A percentile compares a stretch with the other conserved stretches of the same genome.
These are phyloP conservation scores for Perkinsus chesapeaki DNA, from an alignment of 169 alveolate genomes.

Conservation along the genomic window DNA sequence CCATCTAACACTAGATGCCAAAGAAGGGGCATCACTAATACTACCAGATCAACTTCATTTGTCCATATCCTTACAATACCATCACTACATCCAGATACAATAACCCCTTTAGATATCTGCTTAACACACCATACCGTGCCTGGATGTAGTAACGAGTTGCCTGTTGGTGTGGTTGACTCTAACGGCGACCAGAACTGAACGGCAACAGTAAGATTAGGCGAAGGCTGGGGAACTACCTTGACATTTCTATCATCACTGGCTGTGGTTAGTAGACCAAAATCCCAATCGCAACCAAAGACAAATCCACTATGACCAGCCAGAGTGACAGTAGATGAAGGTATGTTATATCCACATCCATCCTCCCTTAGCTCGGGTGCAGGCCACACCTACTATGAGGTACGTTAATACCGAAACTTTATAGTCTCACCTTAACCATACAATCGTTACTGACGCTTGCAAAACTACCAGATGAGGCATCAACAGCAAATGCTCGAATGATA, in stretches of 20 bases:
- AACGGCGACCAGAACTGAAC: background rate
- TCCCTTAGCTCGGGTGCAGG: background rate
- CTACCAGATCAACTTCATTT: conserved; percentile 19
- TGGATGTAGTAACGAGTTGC: conserved; percentile 41
- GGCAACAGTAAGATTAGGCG: conserved; percentile 42
- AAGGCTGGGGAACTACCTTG: conserved; percentile 60
- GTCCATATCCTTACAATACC: conserved; percentile 67
- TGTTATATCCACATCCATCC: background rate
- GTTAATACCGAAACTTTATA: conserved; percentile 50
- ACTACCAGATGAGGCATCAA: conserved; percentile 45
- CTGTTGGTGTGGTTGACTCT: background rate
- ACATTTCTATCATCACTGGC: conserved; percentile 72
- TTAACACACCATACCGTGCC: conserved; percentile 67
- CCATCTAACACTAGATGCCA: conserved; percentile 33
- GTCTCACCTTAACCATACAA: conserved; percentile 59
- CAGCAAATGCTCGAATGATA: conserved; percentile 58
- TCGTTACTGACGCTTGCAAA: conserved; percentile 70
- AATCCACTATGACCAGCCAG: conserved; percentile 66
- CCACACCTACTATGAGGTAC: conserved; percentile 21
- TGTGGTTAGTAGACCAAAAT: conserved; percentile 44
- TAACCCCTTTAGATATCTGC: conserved; percentile 47
- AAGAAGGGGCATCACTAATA: background rate
- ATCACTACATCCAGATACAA: conserved; percentile 68
- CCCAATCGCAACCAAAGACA: conserved; percentile 51
- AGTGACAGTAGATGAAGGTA: background rate